Conservation (phyloP, 345 rosid genomes). For the Moricandia arvensis region DNA sequence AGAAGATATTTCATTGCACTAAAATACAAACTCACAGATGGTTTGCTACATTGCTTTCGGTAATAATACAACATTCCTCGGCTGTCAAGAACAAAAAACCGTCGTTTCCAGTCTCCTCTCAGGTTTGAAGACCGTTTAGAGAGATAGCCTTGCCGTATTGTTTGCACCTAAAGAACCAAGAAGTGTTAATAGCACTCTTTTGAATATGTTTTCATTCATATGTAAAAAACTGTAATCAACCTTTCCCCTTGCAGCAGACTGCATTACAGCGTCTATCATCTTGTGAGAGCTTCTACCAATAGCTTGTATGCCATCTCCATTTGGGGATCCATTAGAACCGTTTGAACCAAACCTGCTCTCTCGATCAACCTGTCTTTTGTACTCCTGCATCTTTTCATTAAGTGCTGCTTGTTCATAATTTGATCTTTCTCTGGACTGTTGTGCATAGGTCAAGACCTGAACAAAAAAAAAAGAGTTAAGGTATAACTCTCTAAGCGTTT, state of each 20-base stretch:
- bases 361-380: slow-evolving; percentile 92
- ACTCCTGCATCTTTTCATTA: slow-evolving; percentile 95
- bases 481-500: neutral
- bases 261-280: slow-evolving; percentile 98
- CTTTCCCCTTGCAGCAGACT: slow-evolving; percentile 98
- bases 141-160: slow-evolving; percentile 96
- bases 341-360: slow-evolving; percentile 82
- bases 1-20: neutral
- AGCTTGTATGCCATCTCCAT: slow-evolving; percentile 94
- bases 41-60: slow-evolving; percentile 82
- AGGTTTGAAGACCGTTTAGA: slow-evolving; percentile 93
- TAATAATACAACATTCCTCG: slow-evolving; percentile 98
- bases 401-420: slow-evolving; percentile 96
- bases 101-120: slow-evolving; percentile 99
- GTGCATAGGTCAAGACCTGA: slow-evolving; percentile 98
- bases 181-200: neutral
- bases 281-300: slow-evolving; percentile 97
- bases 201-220: slow-evolving; percentile 13
- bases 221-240: slow-evolving; percentile 36
- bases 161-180: slow-evolving; percentile 69
- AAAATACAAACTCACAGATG: slow-evolving; percentile 69
- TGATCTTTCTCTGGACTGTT: slow-evolving; percentile 95
- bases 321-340: slow-evolving; percentile 92
- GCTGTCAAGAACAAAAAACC: slow-evolving; percentile 99
- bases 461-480: too few relatives aligned